Percentiles rank a stretch among this genome's conserved stretches.
phyloP scores from a whole-genome alignment of 2,329 filamentous ascomycete species.

The Phialocephala sp. region DNA sequence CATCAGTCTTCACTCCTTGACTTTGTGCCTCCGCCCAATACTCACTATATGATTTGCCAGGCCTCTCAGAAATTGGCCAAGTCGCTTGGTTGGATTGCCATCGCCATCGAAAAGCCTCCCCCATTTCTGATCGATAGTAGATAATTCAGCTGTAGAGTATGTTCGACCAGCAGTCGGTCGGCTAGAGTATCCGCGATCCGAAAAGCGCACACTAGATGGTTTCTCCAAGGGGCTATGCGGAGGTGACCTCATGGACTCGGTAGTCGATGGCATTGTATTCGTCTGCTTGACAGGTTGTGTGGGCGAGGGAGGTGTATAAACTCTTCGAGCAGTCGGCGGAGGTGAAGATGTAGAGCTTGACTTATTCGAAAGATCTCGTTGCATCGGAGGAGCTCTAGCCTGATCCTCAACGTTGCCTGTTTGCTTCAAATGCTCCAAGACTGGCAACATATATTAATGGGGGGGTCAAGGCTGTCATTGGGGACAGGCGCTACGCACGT shows the following conservation, averaged over 20 bases:
- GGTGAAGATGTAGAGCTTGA: slow-evolving; percentile 55
- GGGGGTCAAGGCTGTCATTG: slow-evolving; percentile 34
- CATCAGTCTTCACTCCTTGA: neutral
- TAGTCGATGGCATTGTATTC: slow-evolving; percentile 41
- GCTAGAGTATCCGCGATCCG: slow-evolving; percentile 26
- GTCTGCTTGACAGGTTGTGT: slow-evolving; percentile 37
- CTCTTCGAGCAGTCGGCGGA: slow-evolving; percentile 45
- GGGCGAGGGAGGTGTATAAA: slow-evolving; percentile 63
- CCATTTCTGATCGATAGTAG: slow-evolving; percentile 75
- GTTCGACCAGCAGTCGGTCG: slow-evolving; percentile 34
- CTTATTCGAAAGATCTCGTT: slow-evolving; percentile 48
- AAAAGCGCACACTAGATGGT: slow-evolving; percentile 36
- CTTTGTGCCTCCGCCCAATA: slow-evolving; percentile 10
- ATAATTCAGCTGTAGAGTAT: slow-evolving; percentile 51
- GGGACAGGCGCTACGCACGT: slow-evolving; percentile 48
- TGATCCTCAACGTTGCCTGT: slow-evolving; percentile 40
- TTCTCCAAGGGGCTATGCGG: slow-evolving; percentile 25
- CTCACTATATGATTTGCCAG: slow-evolving; percentile 76
- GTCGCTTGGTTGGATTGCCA: slow-evolving; percentile 69
- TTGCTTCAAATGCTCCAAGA: slow-evolving; percentile 45
- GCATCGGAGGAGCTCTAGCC: slow-evolving; percentile 38
- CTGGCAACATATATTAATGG: slow-evolving; percentile 32
- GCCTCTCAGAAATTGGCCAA: slow-evolving; percentile 74
- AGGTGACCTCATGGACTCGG: slow-evolving; percentile 36
- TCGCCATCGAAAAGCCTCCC: slow-evolving; percentile 73